Evolutionary conservation across 1,284 basidiomycete species (phyloP), one percentile per base, ranked within the genome.

Genomic region (Boletus semigastroideus): DNA sequence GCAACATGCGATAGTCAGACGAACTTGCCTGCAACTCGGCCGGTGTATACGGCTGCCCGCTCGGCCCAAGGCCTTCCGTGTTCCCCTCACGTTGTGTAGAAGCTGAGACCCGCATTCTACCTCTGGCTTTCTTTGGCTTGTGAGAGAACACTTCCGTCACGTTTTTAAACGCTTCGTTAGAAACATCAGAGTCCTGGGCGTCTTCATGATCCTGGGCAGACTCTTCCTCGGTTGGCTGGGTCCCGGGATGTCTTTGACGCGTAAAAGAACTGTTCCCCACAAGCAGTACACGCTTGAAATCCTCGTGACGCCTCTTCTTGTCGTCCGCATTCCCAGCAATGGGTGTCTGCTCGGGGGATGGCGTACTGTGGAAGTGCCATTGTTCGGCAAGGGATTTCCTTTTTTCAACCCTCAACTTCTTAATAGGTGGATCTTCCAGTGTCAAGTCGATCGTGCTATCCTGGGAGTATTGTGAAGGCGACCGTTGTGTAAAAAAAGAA

Each of bases 1-100:
- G 14, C 31, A 34, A 36, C 22, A 33, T 8, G 42, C 10, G 40
- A 42, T 1, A 52, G 19, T 14, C 7, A 42, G 48, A 10, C 25
- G 42, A 16, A 4, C 56, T 51, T 68, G 83, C 90, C 78, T 94
- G 93, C 53, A 85, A 77, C 71, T 96, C 93, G 33, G 94, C 65
- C 0, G 90, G 88, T 2, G 93, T 94, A 67, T 90, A 96, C 2
- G 85, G 62, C 67, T 85, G 64, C 0, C 92, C 93, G 57, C 85
- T 84, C 0, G 91, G 90, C 0, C 92, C 92, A 14, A 90, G 58
- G 47, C 79, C 79, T 49, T 77, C 77, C 14, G 64, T 64, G 52
- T 73, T 72, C 66, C 77, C 78, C 54, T 69, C 69, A 58, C 36
- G 51, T 44, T 50, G 71, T 73, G 37, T 61, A 55, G 57, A 52